phyloP scores from a whole-genome alignment of 2,329 filamentous ascomycete species.

The Cytospora paraplurivora region DNA sequence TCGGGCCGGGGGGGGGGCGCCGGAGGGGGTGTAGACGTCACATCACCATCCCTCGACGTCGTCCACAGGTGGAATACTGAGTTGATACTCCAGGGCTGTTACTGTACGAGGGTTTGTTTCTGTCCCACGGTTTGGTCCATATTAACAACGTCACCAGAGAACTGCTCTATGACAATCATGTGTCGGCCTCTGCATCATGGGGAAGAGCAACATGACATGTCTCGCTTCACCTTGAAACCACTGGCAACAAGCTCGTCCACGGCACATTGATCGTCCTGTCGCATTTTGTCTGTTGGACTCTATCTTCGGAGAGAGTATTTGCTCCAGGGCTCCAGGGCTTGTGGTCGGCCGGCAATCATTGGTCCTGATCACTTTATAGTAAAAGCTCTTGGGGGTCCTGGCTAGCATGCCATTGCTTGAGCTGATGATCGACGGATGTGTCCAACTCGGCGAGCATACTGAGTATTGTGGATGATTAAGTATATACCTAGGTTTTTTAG shows the following conservation, averaged over 20 bases:
- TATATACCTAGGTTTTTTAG: neutral
- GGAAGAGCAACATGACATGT: slow-evolving; percentile 14
- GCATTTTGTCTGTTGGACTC: too few relatives aligned
- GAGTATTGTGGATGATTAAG: neutral
- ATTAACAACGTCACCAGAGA: too few relatives aligned
- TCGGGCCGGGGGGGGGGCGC: neutral
- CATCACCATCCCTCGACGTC: too few relatives aligned
- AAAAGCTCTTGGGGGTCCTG: neutral
- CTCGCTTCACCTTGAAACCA: slow-evolving; percentile 21
- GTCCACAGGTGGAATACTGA: too few relatives aligned
- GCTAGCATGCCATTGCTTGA: neutral
- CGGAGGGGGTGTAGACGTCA: too few relatives aligned
- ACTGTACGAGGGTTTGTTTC: too few relatives aligned
- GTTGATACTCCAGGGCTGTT: too few relatives aligned
- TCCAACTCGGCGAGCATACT: neutral
- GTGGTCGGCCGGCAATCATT: neutral
- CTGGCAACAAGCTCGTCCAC: slow-evolving; percentile 6
- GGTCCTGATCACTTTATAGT: neutral
- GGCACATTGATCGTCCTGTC: neutral
- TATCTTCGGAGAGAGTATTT: neutral
- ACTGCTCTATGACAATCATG: neutral
- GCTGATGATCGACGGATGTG: neutral
- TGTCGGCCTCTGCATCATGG: neutral
- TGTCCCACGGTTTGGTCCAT: too few relatives aligned
- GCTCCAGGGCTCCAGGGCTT: too few relatives aligned